These are phyloP conservation scores for Monilinia aucupariae DNA, from an alignment of 2,329 filamentous ascomycete genomes.

Conservation along the genomic window DNA sequence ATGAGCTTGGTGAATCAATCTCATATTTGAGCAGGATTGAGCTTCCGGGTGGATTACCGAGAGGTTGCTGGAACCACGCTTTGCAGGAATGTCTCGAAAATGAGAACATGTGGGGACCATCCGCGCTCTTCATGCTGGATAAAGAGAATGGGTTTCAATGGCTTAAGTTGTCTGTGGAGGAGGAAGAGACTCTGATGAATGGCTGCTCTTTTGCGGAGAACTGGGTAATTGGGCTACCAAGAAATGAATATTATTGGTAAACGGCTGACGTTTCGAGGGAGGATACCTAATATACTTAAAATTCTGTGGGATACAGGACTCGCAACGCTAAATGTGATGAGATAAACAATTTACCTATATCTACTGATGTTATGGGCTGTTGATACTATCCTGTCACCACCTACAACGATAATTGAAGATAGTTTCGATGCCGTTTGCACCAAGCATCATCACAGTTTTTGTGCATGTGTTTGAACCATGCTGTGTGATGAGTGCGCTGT, in stretches of 20 bases:
- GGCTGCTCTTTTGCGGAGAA: background rate
- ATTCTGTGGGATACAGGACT: background rate
- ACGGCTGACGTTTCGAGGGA: background rate
- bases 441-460: too few relatives aligned
- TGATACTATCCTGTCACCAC: too few relatives aligned
- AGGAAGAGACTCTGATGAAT: background rate
- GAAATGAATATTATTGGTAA: background rate
- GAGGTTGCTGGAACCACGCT: background rate
- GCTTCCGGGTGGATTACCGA: background rate
- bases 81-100: background rate
- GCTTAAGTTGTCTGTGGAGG: background rate
- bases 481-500: too few relatives aligned
- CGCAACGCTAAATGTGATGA: background rate
- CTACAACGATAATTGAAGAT: too few relatives aligned
- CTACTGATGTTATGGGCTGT: background rate
- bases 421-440: too few relatives aligned
- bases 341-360: background rate
- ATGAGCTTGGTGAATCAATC: background rate
- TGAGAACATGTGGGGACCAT: background rate
- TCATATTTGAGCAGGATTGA: background rate
- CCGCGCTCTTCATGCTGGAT: background rate
- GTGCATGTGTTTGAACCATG: too few relatives aligned
- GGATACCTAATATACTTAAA: background rate
- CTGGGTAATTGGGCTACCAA: slow-evolving; percentile 4
- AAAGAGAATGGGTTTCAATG: background rate